phyloP scores from a whole-genome alignment of 345 rosid species.

The Pseudoturritis turrita region DNA sequence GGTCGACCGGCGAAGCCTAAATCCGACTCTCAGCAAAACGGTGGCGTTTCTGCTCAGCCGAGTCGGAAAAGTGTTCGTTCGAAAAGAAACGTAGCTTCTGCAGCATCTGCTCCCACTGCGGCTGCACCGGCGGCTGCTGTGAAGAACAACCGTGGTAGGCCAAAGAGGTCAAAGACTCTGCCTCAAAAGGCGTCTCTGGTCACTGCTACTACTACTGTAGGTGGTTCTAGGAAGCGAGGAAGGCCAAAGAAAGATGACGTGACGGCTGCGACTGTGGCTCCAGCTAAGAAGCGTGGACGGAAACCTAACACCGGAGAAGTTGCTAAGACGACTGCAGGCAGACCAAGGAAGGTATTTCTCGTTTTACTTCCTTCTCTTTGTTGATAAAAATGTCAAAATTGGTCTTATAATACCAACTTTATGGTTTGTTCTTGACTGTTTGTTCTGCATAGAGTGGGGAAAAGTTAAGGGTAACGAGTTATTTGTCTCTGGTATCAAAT shows the following conservation, averaged over 20 bases:
- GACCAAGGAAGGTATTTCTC: conserved; percentile 57
- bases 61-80: conserved; percentile 38
- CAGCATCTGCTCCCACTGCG: background rate
- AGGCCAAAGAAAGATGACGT: conserved; percentile 46
- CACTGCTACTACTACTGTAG: background rate
- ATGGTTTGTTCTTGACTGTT: background rate
- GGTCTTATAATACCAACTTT: background rate
- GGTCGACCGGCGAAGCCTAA: conserved; percentile 64
- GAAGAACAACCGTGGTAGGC: conserved; percentile 14
- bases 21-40: conserved; percentile 4
- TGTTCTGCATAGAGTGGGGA: background rate
- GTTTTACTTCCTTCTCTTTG: background rate
- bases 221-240: conserved; percentile 41
- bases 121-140: conserved; percentile 18
- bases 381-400: background rate
- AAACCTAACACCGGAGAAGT: conserved; percentile 34
- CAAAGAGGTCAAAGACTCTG: conserved; percentile 12
- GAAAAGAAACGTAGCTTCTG: conserved; percentile 21
- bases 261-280: conserved; percentile 7
- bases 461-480: background rate
- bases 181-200: background rate
- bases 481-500: background rate
- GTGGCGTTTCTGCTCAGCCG: background rate
- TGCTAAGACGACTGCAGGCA: conserved; percentile 42
- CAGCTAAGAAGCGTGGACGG: conserved; percentile 42